A percentile compares a stretch with the other conserved stretches of the same genome.
Conservation (phyloP, 2,329 filamentous ascomycete species). For the Fusarium proliferatum region DNA sequence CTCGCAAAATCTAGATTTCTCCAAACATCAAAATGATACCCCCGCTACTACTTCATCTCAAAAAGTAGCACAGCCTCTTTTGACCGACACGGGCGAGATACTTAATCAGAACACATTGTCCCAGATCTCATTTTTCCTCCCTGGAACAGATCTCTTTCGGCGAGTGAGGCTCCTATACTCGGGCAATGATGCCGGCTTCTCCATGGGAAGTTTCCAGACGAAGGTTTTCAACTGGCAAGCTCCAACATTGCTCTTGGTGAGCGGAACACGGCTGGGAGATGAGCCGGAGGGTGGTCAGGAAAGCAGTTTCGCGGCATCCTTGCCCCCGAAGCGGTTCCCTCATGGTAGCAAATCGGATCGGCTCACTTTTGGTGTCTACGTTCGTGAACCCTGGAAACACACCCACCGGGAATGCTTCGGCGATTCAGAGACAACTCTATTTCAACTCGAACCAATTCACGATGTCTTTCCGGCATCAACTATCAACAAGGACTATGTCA, state of each 20-base stretch:
- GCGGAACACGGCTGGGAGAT: constrained; percentile 69
- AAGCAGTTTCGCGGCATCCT: constrained; percentile 66
- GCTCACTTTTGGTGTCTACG: constrained; percentile 75
- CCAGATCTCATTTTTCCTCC: constrained; percentile 79
- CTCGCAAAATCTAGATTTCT: constrained; percentile 76
- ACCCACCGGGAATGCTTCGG: constrained; percentile 77
- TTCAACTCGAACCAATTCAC: constrained; percentile 78
- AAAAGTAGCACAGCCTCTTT: constrained; percentile 59
- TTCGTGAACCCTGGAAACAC: constrained; percentile 75
- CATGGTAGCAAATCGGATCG: constrained; percentile 61
- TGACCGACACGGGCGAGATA: constrained; percentile 67
- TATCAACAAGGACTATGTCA: constrained; percentile 74
- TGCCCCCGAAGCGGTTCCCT: constrained; percentile 72
- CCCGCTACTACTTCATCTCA: constrained; percentile 19
- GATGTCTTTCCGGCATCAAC: constrained; percentile 75
- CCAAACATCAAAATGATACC: constrained; percentile 57
- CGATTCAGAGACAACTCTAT: constrained; percentile 70
- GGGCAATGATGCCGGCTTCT: constrained; percentile 77
- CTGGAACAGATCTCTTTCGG: constrained; percentile 71
- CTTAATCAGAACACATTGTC: constrained; percentile 72
- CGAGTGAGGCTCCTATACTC: constrained; percentile 75
- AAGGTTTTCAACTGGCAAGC: constrained; percentile 82
- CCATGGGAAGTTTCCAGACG: constrained; percentile 80
- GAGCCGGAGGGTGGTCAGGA: constrained; percentile 63
- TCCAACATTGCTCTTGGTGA: constrained; percentile 77